Base-by-base conservation (phyloP, 177 flowering plant genomes). In the Vitis hybrid region DNA sequence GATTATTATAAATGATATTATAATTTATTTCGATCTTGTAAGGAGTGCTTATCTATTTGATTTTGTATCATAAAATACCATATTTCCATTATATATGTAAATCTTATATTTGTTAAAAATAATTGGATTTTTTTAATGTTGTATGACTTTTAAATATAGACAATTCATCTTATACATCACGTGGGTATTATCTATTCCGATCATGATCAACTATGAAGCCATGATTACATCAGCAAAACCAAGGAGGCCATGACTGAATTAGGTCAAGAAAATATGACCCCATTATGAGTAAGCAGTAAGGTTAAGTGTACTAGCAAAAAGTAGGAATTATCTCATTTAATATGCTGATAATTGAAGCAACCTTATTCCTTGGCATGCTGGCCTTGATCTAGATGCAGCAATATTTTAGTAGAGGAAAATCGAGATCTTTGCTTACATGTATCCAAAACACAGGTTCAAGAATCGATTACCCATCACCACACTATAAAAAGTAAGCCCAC, bases 401-500 rank as follows among this genome's bases (percentile, higher is more conserved):
- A 38, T 38, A 38, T 38, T 38, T 38, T 38, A 38, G 47, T 38
- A 8, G 8, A 2, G 9, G 47, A 38, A 38, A 38, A 38, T 38
- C 47, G 9, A 38, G 8, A 38, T 38, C 9, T 38, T 38, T 38
- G 47, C 47, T 38, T 38, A 38, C 9, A 38, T 38, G 47, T 38
- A 5, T 38, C 9, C 47, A 6, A 5, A 38, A 38, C 47, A 38
- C 7, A 38, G 9, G 47, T 38, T 38, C 47, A 38, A 38, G 47
- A 38, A 38, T 38, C 47, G 4, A 38, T 38, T 38, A 38, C 47
- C 8, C 47, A 61, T 22, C 44, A 24, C 68, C 52, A 65, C 20
- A 59, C 38, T 68, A 57, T 2, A 62, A 70, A 38, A 70, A 70
- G 67, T 60, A 70, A 63, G 7, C 67, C 60, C 61, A 70, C 73